Conservation (phyloP, 2,329 filamentous ascomycete genomes). For the Calonectria honghensis region DNA sequence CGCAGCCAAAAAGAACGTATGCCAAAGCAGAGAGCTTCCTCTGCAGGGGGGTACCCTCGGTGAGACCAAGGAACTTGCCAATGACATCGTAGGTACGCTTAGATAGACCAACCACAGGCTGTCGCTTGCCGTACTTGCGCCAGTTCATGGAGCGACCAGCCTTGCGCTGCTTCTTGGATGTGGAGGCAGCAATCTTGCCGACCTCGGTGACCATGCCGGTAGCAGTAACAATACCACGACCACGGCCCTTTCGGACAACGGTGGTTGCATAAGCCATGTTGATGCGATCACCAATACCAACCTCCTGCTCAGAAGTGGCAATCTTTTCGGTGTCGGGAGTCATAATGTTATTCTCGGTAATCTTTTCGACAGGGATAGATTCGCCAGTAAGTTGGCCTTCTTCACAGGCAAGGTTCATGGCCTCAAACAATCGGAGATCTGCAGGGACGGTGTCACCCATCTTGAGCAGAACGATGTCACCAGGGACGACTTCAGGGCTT, state of each 20-base stretch:
- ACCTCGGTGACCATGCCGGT: constrained; percentile 85
- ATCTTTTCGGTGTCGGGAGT: constrained; percentile 67
- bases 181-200: constrained; percentile 79
- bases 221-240: constrained; percentile 81
- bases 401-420: constrained; percentile 87
- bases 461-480: constrained; percentile 80
- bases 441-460: constrained; percentile 86
- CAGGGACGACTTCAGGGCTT: constrained; percentile 80
- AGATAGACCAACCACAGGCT: constrained; percentile 67
- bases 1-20: constrained; percentile 84
- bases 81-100: constrained; percentile 69
- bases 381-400: constrained; percentile 87
- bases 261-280: constrained; percentile 87
- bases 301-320: constrained; percentile 67
- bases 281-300: constrained; percentile 81
- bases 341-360: constrained; percentile 69
- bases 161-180: constrained; percentile 72
- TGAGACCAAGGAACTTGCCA: constrained; percentile 76
- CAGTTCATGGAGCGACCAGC: constrained; percentile 72
- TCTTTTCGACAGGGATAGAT: constrained; percentile 82
- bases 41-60: constrained; percentile 85
- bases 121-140: constrained; percentile 71
- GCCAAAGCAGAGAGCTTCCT: constrained; percentile 86
- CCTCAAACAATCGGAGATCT: constrained; percentile 81
- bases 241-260: constrained; percentile 82